Evolutionary conservation across 1,284 basidiomycete species (phyloP).

Genomic region (Leccinum brunneo-olivaceum): DNA sequence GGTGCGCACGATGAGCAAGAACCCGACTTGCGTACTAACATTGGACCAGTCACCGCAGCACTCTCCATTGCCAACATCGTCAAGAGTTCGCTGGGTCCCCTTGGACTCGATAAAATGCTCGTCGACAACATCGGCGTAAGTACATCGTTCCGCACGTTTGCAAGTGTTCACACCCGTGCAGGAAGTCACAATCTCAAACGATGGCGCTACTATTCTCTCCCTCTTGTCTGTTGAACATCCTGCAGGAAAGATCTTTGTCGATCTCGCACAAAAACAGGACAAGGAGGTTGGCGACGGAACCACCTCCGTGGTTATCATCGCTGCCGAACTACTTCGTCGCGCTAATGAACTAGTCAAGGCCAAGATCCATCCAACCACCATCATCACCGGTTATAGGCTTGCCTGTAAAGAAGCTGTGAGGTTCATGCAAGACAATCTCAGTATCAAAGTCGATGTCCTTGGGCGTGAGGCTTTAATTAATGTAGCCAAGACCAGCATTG

Average conservation of each 20-base stretch:
- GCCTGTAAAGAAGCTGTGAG: conserved; percentile 97
- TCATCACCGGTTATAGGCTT: conserved; percentile 97
- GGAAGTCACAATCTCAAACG: conserved; percentile 99
- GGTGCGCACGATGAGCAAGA: conserved; percentile 39
- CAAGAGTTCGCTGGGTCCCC: conserved; percentile 92
- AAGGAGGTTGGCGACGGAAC: conserved; percentile 99
- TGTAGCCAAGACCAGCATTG: conserved; percentile 98
- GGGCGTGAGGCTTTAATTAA: conserved; percentile 93
- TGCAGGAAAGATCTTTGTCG: conserved; percentile 93
- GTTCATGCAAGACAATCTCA: conserved; percentile 97
- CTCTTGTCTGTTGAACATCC: conserved; percentile 91
- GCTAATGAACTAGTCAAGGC: conserved; percentile 98
- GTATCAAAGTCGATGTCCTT: conserved; percentile 89
- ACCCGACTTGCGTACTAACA: conserved; percentile 17
- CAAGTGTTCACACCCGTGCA: conserved; percentile 27
- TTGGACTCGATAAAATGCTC: conserved; percentile 96
- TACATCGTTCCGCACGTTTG: conserved; percentile 2
- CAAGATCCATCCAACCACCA: conserved; percentile 98
- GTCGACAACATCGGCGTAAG: conserved; percentile 96
- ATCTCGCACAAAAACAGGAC: conserved; percentile 98
- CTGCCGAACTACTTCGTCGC: conserved; percentile 89
- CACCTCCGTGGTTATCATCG: conserved; percentile 96
- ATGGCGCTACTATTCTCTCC: conserved; percentile 96
- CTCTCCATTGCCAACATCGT: conserved; percentile 97
- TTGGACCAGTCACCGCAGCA: conserved; percentile 77